Evolutionary conservation across 768 basidiomycete genomes (phyloP).

Genomic region (Lyophyllum shimeji): DNA sequence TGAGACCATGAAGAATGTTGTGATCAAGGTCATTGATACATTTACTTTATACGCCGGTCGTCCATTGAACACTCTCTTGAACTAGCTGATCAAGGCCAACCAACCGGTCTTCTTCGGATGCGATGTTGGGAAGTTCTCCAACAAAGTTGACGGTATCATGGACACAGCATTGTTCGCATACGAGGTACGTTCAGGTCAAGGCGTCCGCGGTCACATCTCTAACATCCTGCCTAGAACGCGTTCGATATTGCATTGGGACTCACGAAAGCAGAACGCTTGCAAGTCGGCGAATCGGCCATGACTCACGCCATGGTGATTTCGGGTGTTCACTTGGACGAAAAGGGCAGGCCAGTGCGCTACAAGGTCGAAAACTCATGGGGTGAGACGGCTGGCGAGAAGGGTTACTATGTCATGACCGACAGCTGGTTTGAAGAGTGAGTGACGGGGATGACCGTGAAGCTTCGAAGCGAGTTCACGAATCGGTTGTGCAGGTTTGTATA

Average conservation of each 20-base stretch:
- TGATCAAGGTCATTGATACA: conserved; percentile 56
- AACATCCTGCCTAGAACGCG: conserved; percentile 49
- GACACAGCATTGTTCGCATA: conserved; percentile 82
- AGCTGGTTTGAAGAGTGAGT: conserved; percentile 89
- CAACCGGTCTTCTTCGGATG: conserved; percentile 95
- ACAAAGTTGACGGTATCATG: conserved; percentile 76
- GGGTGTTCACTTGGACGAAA: conserved; percentile 80
- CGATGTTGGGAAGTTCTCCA: conserved; percentile 89
- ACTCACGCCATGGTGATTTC: conserved; percentile 97
- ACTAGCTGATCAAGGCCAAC: conserved; percentile 76
- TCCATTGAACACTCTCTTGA: background rate
- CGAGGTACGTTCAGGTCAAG: conserved; percentile 45
- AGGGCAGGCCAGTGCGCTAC: conserved; percentile 82
- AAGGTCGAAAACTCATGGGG: conserved; percentile 99
- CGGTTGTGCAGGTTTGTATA: conserved; percentile 68
- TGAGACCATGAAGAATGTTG: conserved; percentile 75
- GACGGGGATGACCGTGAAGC: background rate
- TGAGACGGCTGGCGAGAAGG: conserved; percentile 70
- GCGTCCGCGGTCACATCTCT: background rate
- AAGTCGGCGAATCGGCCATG: conserved; percentile 85
- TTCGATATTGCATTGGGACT: conserved; percentile 81
- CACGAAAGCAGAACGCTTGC: conserved; percentile 83
- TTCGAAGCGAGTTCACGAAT: background rate
- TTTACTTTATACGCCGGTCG: background rate
- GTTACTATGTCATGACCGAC: conserved; percentile 91